Base-by-base conservation (phyloP, 129 eudicot genomes). In the Artemisia tridentata region DNA sequence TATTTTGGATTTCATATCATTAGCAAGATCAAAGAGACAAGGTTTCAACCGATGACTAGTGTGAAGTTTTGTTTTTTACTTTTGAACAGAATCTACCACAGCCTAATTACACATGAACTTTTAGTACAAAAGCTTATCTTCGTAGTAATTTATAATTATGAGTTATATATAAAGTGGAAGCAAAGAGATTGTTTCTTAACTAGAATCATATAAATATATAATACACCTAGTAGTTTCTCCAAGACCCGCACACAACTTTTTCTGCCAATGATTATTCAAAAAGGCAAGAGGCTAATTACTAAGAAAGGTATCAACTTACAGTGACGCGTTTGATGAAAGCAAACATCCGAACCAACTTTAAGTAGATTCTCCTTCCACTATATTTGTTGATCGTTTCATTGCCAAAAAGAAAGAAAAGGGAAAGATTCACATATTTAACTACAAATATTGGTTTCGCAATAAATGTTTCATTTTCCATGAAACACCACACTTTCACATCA, bases 271-370 rank as follows among this genome's bases (percentile, higher is more conserved):
- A 75, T 67, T 57, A 71, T 49, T 21, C n/a, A 27, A 27, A 74
- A 72, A 65, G 72, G 63, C 8, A 34, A 52, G n/a, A 52, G 55
- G 63, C 72, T 79, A 38, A 55, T 43, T 19, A 53, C 55, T 38
- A 72, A 64, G 71, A 79, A 80, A 80, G 77, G 77, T 75, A 69
- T 69, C 83, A 67, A 77, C 46, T 73, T 61, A 56, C 63, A 75
- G 58, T 77, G 57, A 61, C 43, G 90, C 86, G 82, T 84, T 63
- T 48, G 72, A 72, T 72, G 69, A 80, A 84, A 80, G 86, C 86
- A 75, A 31, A 31, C 41, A 31, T 31, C 41, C 45, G 45, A 38
- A 38, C 10, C 45, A 38, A 69, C 73, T 75, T 75, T 83, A 52
- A 11, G 68, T 45, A 34, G 67, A 56, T 72, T 76, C 83, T 78